These are phyloP conservation scores for Candida mesenterica DNA, from an alignment of 1,139 yeast genomes.

Conservation along the genomic window DNA sequence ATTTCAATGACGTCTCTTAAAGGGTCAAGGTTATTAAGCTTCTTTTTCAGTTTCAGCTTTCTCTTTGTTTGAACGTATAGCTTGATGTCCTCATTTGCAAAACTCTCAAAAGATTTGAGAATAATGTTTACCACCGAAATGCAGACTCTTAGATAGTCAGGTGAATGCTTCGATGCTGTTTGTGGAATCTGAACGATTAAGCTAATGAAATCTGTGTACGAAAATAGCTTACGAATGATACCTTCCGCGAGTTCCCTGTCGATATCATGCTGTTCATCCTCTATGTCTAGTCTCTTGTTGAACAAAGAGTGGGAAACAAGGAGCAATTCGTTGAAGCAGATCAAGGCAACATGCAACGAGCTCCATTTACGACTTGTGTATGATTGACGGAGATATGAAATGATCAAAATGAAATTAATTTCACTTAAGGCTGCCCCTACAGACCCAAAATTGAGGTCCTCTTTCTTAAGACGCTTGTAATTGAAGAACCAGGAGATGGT, in stretches of 20 bases:
- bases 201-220: constrained; percentile 62
- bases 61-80: constrained; percentile 54
- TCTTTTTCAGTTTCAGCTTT: constrained; percentile 19
- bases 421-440: constrained; percentile 69
- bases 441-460: constrained; percentile 50
- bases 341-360: constrained; percentile 68
- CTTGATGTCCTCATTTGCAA: constrained; percentile 60
- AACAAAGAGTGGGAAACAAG: constrained; percentile 53
- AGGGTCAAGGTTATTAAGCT: constrained; percentile 21
- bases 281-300: constrained; percentile 39
- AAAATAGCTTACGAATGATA: constrained; percentile 51
- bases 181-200: constrained; percentile 61
- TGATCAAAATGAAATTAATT: constrained; percentile 59
- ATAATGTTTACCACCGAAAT: constrained; percentile 67
- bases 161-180: constrained; percentile 63
- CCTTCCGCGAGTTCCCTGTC: constrained; percentile 50
- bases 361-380: constrained; percentile 51
- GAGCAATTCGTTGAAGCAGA: constrained; percentile 66
- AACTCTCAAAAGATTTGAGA: constrained; percentile 65
- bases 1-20: constrained; percentile 36
- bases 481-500: constrained; percentile 69
- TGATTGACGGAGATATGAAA: constrained; percentile 55
- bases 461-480: constrained; percentile 26
- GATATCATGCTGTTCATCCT: constrained; percentile 49
- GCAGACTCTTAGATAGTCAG: constrained; percentile 58